Percentiles rank a stretch among this genome's conserved stretches.
Evolutionary conservation across 2,329 filamentous ascomycete species (phyloP).

Genomic region (Corniculantispora saksenae): DNA sequence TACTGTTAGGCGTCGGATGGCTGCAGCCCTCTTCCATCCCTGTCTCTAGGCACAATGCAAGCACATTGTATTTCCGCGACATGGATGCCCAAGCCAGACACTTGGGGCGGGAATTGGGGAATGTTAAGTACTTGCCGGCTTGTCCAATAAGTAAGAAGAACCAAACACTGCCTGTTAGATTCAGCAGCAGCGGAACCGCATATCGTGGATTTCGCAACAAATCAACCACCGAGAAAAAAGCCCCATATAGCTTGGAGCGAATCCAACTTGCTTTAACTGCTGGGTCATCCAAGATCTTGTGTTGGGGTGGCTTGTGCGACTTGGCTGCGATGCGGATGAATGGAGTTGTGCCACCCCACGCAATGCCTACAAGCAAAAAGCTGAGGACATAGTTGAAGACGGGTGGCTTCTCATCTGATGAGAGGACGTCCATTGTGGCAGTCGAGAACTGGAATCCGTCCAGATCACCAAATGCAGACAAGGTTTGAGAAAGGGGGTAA

Average conservation of each 20-base stretch:
- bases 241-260: slow-evolving; percentile 60
- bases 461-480: neutral
- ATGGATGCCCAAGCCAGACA: neutral
- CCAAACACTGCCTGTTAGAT: slow-evolving; percentile 92
- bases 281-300: slow-evolving; percentile 54
- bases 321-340: slow-evolving; percentile 88
- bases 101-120: slow-evolving; percentile 7
- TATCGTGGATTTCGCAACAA: slow-evolving; percentile 80
- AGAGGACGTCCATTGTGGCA: neutral
- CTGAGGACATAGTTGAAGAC: slow-evolving; percentile 82
- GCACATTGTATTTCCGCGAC: neutral
- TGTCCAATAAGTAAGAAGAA: slow-evolving; percentile 93
- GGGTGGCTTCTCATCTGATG: slow-evolving; percentile 41
- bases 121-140: slow-evolving; percentile 64
- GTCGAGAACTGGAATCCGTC: neutral
- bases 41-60: neutral
- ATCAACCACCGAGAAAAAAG: slow-evolving; percentile 75
- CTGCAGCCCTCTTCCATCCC: neutral
- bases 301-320: slow-evolving; percentile 65
- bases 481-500: neutral
- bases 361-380: slow-evolving; percentile 86
- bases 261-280: slow-evolving; percentile 60
- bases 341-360: slow-evolving; percentile 89
- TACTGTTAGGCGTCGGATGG: neutral
- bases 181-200: slow-evolving; percentile 79